Percentiles rank a stretch among this genome's conserved stretches.
Evolutionary conservation across 2,329 filamentous ascomycete genomes (phyloP).

Genomic region (Sporothrix phasma): DNA sequence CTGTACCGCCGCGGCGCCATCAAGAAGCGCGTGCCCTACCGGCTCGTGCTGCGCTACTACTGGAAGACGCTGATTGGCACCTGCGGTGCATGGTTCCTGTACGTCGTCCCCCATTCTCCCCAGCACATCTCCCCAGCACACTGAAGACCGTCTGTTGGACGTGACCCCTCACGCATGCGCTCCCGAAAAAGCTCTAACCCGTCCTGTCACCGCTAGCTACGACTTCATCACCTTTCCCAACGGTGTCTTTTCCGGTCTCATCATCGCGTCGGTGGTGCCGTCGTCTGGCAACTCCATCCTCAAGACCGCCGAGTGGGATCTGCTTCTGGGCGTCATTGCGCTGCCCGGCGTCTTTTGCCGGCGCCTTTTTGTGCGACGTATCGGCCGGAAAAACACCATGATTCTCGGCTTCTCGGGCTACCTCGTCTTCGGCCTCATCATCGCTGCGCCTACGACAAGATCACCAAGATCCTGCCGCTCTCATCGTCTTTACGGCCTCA

Average conservation of each 20-base stretch:
- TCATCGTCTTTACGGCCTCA: constrained; percentile 41
- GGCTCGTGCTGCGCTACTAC: constrained; percentile 37
- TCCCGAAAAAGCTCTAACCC: no score
- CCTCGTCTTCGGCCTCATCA: constrained; percentile 22
- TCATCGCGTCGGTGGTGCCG: constrained; percentile 29
- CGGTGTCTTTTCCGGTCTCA: constrained; percentile 45
- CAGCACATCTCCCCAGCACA: no score
- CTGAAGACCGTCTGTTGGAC: no score
- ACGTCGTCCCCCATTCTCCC: not conserved
- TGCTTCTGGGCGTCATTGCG: constrained; percentile 23
- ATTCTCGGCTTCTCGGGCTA: constrained; percentile 19
- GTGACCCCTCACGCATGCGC: no score
- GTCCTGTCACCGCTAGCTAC: constrained; percentile 23
- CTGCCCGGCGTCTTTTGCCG: constrained; percentile 18
- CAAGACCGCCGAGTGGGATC: constrained; percentile 23
- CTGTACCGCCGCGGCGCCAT: constrained; percentile 34
- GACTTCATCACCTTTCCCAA: constrained; percentile 47
- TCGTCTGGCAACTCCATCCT: constrained; percentile 16
- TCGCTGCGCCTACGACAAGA: constrained; percentile 28
- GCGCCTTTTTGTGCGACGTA: constrained; percentile 17
- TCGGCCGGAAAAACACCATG: constrained; percentile 22
- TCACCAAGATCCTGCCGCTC: constrained; percentile 37
- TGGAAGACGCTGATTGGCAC: constrained; percentile 40
- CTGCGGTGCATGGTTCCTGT: constrained; percentile 28
- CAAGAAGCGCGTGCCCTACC: constrained; percentile 39